Evolutionary conservation across 257 asterid genomes (phyloP), one percentile per base, ranked within the genome.

Genomic region (Gentiana straminea): DNA sequence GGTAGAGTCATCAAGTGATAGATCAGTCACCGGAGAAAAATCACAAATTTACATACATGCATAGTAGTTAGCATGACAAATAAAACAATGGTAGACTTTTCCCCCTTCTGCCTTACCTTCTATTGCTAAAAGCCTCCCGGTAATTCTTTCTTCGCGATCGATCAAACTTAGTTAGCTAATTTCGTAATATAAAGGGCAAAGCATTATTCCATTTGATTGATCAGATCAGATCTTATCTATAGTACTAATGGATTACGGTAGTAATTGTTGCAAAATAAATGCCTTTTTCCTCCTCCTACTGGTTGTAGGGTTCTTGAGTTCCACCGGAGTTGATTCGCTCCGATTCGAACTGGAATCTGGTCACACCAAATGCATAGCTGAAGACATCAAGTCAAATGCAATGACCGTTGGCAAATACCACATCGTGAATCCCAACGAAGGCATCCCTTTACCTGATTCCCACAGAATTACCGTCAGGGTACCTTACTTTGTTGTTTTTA

Each of bases 351-450:
- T 90, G 73, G 75, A 76, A 63, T 84, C 96, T 62, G 94, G 96
- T 52, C 84, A 69, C 38, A 77, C 94, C n/a, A 91, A 91, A 74
- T 91, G 98, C 78, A 91, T 91, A 79, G 71, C 98, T 51, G 98
- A 91, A 76, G 95, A 91, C 36, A 81, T 91, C 57, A 85, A 87
- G 79, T 73, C 80, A 64, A 84, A 83, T 74, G 73, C 95, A 13
- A 91, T 91, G 98, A 91, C 95, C 41, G 94, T 91, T 35, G 98
- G 96, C 51, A 91, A 87, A 51, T 91, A 91, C 65, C 90, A 88
- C 36, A 69, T 87, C 46, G 93, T 91, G 32, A 87, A 87, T 63
- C 84, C 84, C 54, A 78, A 60, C 35, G 95, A 91, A 15, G 98
- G 93, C 13, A 69, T 68, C 32, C 93, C 96, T 75, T 71, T 87